Percentiles rank a stretch among this genome's conserved stretches.
phyloP scores from a whole-genome alignment of 2,329 filamentous ascomycete species.

The Hymenoscyphus occultus region DNA sequence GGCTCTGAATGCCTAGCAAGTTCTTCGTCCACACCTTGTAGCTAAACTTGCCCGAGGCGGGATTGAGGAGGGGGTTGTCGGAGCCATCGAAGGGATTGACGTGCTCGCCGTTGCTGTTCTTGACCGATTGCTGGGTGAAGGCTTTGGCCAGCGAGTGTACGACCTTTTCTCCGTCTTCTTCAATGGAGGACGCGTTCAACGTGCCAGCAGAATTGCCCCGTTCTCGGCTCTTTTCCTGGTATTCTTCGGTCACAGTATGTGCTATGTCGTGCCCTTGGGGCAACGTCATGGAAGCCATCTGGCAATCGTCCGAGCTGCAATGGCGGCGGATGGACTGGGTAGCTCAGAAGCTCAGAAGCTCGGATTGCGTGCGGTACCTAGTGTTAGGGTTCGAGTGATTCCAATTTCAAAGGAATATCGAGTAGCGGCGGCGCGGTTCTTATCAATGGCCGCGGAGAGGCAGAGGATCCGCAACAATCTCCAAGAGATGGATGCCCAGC shows the following conservation, averaged over 20 bases:
- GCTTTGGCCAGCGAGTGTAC: slow-evolving; percentile 29
- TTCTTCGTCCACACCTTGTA: slow-evolving; percentile 59
- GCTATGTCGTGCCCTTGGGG: background rate
- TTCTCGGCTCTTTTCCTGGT: background rate
- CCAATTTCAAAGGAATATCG: too few relatives aligned
- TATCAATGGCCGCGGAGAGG: background rate
- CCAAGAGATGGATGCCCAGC: slow-evolving; percentile 1
- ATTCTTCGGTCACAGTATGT: background rate
- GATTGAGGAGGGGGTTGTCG: slow-evolving; percentile 52
- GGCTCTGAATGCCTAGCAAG: slow-evolving; percentile 47
- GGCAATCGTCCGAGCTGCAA: background rate
- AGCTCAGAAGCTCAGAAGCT: background rate
- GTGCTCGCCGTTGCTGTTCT: slow-evolving; percentile 23
- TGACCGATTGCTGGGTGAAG: slow-evolving; percentile 30
- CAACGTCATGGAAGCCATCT: background rate
- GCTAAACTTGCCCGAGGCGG: slow-evolving; percentile 51
- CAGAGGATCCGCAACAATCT: background rate
- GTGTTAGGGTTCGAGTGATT: too few relatives aligned
- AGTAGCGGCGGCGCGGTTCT: background rate
- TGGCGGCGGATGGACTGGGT: background rate
- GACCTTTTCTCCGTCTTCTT: slow-evolving; percentile 26
- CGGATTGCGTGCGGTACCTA: background rate
- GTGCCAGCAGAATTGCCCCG: background rate
- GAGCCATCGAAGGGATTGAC: slow-evolving; percentile 51
- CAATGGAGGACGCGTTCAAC: background rate